phyloP scores from a whole-genome alignment of 257 asterid genomes.

The Solanum chmielewskii region DNA sequence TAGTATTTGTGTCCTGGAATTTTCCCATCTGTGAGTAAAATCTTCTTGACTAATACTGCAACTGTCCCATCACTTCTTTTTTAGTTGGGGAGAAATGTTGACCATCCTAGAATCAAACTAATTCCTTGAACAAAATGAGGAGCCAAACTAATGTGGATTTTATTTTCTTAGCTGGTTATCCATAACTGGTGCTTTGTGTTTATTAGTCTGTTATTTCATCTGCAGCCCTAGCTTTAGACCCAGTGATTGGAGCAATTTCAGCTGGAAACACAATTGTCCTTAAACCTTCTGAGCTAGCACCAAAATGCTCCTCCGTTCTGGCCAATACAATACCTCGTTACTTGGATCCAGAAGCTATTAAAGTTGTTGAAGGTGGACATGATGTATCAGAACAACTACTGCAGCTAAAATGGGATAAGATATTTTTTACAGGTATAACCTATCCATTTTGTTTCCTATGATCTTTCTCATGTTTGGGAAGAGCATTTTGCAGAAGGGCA shows the following conservation, averaged over 20 bases:
- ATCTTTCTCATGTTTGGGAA: not conserved
- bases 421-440: constrained; percentile 75
- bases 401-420: constrained; percentile 79
- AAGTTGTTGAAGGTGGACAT: constrained; percentile 64
- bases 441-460: not conserved
- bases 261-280: constrained; percentile 70
- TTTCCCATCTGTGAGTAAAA: constrained; percentile 70
- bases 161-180: not conserved
- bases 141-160: not conserved
- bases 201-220: not conserved
- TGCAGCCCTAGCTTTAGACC: constrained; percentile 72
- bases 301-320: constrained; percentile 66
- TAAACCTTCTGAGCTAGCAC: constrained; percentile 82
- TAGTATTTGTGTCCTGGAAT: constrained; percentile 77
- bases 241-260: constrained; percentile 77
- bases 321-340: constrained; percentile 44
- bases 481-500: not conserved
- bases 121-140: not conserved
- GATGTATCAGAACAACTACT: constrained; percentile 46
- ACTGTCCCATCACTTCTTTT: not conserved
- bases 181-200: not conserved
- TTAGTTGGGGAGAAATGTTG: not conserved
- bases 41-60: not conserved
- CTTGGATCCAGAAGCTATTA: constrained; percentile 64
- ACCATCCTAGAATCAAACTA: not conserved